Conservation (phyloP, 495 filamentous ascomycete genomes). For the Penicillium alfredii region DNA sequence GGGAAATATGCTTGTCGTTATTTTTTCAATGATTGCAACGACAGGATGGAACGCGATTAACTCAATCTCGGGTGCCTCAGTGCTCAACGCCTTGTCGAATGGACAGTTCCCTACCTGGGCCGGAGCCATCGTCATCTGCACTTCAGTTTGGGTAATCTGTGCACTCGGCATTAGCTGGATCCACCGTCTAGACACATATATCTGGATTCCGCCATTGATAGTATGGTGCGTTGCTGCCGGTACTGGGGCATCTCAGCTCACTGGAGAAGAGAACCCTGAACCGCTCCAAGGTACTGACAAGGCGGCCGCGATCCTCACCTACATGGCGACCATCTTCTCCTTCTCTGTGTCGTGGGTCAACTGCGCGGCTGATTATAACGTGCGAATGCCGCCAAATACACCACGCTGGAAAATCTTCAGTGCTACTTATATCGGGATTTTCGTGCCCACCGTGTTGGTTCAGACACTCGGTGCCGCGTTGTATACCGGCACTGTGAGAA, state of each 20-base stretch:
- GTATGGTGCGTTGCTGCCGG: conserved; percentile 37
- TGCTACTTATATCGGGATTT: conserved; percentile 56
- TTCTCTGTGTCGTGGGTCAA: conserved; percentile 61
- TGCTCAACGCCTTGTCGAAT: conserved; percentile 21
- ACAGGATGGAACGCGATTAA: conserved; percentile 28
- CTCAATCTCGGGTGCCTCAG: conserved; percentile 22
- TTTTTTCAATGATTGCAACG: conserved; percentile 26
- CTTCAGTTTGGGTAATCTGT: conserved; percentile 21
- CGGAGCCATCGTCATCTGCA: conserved; percentile 24
- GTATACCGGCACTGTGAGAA: conserved; percentile 45
- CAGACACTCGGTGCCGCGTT: conserved; percentile 62
- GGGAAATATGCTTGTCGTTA: conserved; percentile 24
- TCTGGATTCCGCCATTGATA: conserved; percentile 33
- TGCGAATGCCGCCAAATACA: conserved; percentile 53
- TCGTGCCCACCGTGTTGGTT: conserved; percentile 56
- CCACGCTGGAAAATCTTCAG: conserved; percentile 51
- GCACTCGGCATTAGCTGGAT: conserved; percentile 22
- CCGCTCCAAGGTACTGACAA: conserved; percentile 44
- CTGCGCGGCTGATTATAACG: conserved; percentile 63
- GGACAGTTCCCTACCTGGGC: conserved; percentile 23
- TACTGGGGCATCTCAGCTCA: conserved; percentile 27
- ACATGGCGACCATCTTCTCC: conserved; percentile 55
- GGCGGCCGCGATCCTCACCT: conserved; percentile 54
- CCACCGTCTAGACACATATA: conserved; percentile 21
- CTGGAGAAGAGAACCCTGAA: conserved; percentile 32